Percentiles rank a stretch among this genome's conserved stretches.
These are phyloP conservation scores for Vigna nakashimae DNA, from an alignment of 306 rosid genomes.

Conservation along the genomic window DNA sequence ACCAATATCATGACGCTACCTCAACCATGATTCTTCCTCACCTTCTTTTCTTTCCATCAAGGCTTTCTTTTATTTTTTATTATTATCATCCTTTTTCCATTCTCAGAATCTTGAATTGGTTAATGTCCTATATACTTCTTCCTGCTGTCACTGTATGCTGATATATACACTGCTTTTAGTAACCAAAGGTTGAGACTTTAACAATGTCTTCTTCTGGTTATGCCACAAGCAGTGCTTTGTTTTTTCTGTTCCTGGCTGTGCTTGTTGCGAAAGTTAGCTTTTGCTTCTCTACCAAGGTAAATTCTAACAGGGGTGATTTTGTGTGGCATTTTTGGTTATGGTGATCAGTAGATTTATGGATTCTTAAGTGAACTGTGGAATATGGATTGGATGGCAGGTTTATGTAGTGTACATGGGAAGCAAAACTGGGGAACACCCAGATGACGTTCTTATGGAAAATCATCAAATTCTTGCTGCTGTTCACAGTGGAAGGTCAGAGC, in stretches of 20 bases:
- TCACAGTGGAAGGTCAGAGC: conserved; percentile 69
- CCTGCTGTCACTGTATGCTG: neutral
- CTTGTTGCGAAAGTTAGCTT: conserved; percentile 50
- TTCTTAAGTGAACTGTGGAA: neutral
- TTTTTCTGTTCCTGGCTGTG: conserved; percentile 52
- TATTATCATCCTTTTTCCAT: neutral
- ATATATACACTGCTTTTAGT: conserved; percentile 10
- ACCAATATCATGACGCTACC: conserved; percentile 20
- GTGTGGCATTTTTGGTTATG: neutral
- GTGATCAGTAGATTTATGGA: conserved; percentile 22
- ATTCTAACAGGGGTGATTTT: neutral
- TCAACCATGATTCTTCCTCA: conserved; percentile 37
- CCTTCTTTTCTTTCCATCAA: neutral
- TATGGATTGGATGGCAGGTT: conserved; percentile 59
- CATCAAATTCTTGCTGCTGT: conserved; percentile 79
- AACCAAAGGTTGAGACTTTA: conserved; percentile 34
- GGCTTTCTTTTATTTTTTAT: neutral
- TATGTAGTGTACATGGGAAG: conserved; percentile 90
- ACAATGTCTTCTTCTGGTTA: conserved; percentile 53
- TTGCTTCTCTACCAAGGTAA: conserved; percentile 70
- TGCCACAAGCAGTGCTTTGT: conserved; percentile 39
- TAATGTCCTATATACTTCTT: conserved; percentile 4
- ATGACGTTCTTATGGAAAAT: conserved; percentile 58
- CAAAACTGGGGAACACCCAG: conserved; percentile 68
- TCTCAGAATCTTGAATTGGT: neutral